Conservation (phyloP, 1,284 basidiomycete species). For the Rhodotorula sp. region DNA sequence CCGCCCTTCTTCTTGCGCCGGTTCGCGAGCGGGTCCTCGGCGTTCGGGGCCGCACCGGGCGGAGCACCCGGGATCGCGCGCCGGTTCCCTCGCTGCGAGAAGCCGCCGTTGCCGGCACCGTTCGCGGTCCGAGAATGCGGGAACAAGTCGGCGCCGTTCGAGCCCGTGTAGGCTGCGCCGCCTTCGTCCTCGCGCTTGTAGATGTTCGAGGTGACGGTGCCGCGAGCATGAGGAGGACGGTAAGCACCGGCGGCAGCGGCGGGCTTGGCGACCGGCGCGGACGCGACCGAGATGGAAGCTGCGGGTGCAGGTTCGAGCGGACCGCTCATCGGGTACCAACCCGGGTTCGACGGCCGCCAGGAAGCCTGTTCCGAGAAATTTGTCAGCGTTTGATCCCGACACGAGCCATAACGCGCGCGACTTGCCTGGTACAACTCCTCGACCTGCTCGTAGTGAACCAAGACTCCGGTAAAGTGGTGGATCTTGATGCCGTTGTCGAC, state of each 20-base stretch:
- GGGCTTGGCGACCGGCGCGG: constrained; percentile 49
- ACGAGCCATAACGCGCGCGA: background rate
- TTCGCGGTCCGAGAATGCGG: constrained; percentile 35
- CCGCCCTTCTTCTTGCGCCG: constrained; percentile 41
- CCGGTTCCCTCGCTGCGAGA: constrained; percentile 18
- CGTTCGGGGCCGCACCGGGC: constrained; percentile 19
- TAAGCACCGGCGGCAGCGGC: constrained; percentile 70
- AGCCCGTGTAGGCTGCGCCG: constrained; percentile 49
- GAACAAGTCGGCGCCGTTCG: constrained; percentile 34
- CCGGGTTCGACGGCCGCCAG: constrained; percentile 74
- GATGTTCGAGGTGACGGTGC: constrained; percentile 74
- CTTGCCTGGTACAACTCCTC: constrained; percentile 82
- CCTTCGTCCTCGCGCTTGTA: constrained; percentile 88
- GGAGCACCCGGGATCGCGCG: constrained; percentile 30
- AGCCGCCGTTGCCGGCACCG: constrained; percentile 20
- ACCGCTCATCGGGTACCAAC: constrained; percentile 68
- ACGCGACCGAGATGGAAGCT: constrained; percentile 61
- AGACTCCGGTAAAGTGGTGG: constrained; percentile 85
- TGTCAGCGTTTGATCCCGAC: background rate
- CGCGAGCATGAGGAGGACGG: constrained; percentile 86
- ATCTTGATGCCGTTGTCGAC: constrained; percentile 97
- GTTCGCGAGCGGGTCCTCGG: constrained; percentile 29
- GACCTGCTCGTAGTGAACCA: constrained; percentile 71
- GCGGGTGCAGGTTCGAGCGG: constrained; percentile 71
- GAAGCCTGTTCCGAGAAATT: constrained; percentile 51